Conservation (phyloP, 2,329 filamentous ascomycete genomes). For the Ambrosiella cleistominuta region DNA sequence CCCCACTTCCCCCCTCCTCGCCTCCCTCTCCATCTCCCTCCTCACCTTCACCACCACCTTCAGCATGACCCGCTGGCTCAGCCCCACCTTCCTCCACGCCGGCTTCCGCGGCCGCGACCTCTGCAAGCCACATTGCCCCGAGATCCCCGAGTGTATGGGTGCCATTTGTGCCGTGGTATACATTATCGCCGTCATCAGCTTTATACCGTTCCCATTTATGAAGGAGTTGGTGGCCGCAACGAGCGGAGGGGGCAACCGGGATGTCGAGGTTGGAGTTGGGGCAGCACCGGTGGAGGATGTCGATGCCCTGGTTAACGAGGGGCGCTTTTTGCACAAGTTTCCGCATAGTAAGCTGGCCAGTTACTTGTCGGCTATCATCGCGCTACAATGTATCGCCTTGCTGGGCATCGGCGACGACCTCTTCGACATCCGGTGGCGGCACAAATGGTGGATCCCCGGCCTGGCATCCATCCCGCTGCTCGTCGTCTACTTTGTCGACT, state of each 20-base stretch:
- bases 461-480: constrained; percentile 86
- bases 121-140: constrained; percentile 49
- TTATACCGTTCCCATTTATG: constrained; percentile 95
- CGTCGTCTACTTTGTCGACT: constrained; percentile 95
- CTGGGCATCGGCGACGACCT: constrained; percentile 90
- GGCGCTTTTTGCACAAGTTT: constrained; percentile 76
- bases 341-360: constrained; percentile 94
- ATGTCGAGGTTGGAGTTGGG: constrained; percentile 39
- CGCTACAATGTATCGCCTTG: constrained; percentile 75
- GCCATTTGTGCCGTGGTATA: constrained; percentile 86
- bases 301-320: constrained; percentile 47
- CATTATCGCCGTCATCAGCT: constrained; percentile 70
- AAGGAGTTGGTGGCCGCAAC: constrained; percentile 94
- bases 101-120: constrained; percentile 83
- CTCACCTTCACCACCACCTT: constrained; percentile 70
- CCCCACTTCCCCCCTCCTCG: constrained; percentile 66
- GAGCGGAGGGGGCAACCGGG: constrained; percentile 79
- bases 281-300: constrained; percentile 31
- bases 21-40: constrained; percentile 70
- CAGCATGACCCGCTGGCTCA: constrained; percentile 83
- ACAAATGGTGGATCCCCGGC: constrained; percentile 96
- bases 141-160: constrained; percentile 93
- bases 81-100: constrained; percentile 69
- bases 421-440: constrained; percentile 95
- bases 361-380: constrained; percentile 85